phyloP scores from a whole-genome alignment of 2,329 filamentous ascomycete species.

The Penicillium corylophilum region DNA sequence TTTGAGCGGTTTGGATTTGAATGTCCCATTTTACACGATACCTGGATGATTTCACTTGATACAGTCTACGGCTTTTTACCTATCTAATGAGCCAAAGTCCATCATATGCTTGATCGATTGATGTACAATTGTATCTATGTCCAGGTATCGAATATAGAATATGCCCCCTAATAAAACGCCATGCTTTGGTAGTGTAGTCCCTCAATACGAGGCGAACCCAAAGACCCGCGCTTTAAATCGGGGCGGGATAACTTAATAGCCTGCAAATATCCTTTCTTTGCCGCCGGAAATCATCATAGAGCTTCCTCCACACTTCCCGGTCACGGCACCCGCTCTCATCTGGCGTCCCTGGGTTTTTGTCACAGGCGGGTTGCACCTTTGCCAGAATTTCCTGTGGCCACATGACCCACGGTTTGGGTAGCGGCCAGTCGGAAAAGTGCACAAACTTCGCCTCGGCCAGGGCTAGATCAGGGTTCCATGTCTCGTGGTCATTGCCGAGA shows the following conservation, averaged over 20 bases:
- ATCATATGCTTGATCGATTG: neutral
- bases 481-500: slow-evolving; percentile 50
- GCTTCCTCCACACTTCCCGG: slow-evolving; percentile 37
- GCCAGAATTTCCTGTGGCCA: slow-evolving; percentile 35
- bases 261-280: slow-evolving; percentile 37
- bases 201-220: neutral
- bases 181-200: neutral
- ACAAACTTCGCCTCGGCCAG: slow-evolving; percentile 64
- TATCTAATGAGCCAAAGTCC: neutral
- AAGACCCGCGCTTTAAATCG: slow-evolving; percentile 21
- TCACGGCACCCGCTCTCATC: slow-evolving; percentile 40
- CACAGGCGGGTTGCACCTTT: slow-evolving; percentile 35
- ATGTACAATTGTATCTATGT: slow-evolving; percentile 1
- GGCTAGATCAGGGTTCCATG: slow-evolving; percentile 59
- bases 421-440: slow-evolving; percentile 70
- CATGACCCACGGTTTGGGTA: slow-evolving; percentile 64
- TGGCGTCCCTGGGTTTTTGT: slow-evolving; percentile 34
- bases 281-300: slow-evolving; percentile 39
- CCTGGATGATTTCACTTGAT: neutral
- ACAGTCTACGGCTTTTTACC: neutral
- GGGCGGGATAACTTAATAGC: slow-evolving; percentile 39
- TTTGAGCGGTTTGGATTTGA: neutral
- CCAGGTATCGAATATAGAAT: neutral
- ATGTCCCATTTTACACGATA: neutral
- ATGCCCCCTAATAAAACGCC: neutral